Conservation (phyloP, 257 asterid species). For the Oldenlandia corymbosa region DNA sequence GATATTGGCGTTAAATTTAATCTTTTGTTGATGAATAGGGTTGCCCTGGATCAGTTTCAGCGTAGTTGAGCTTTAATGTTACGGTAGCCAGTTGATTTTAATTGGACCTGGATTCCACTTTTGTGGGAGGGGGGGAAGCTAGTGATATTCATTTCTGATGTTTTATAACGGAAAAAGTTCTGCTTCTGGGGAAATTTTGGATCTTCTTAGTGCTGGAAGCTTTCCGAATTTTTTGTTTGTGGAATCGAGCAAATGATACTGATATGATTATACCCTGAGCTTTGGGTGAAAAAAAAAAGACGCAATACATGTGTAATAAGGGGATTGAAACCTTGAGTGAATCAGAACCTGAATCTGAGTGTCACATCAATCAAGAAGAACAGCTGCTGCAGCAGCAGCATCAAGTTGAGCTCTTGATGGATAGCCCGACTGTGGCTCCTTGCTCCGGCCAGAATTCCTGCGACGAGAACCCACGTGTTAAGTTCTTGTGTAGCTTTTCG, state of each 20-base stretch:
- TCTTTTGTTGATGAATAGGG: constrained; percentile 7
- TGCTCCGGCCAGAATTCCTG: constrained; percentile 41
- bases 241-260: constrained; percentile 6
- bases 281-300: neutral
- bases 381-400: constrained; percentile 16
- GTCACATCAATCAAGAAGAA: constrained; percentile 17
- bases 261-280: neutral
- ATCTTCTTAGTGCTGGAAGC: constrained; percentile 12
- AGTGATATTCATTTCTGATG: constrained; percentile 4
- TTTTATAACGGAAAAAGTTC: constrained; percentile 9
- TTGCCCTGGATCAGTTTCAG: constrained; percentile 14
- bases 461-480: constrained; percentile 70
- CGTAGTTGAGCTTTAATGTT: neutral
- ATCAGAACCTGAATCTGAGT: constrained; percentile 25
- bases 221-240: constrained; percentile 14
- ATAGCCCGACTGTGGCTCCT: constrained; percentile 45
- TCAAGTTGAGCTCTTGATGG: constrained; percentile 42
- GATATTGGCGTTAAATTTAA: constrained; percentile 10
- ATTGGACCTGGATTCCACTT: constrained; percentile 10
- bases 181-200: constrained; percentile 6
- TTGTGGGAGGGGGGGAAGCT: constrained; percentile 1
- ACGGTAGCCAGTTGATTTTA: constrained; percentile 6
- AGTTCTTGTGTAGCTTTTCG: constrained; percentile 84
- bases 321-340: constrained; percentile 22
- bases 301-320: constrained; percentile 30